Percentiles rank a stretch among this genome's conserved stretches.
phyloP scores from a whole-genome alignment of 2,329 filamentous ascomycete species.

The Epichloe glyceriae region DNA sequence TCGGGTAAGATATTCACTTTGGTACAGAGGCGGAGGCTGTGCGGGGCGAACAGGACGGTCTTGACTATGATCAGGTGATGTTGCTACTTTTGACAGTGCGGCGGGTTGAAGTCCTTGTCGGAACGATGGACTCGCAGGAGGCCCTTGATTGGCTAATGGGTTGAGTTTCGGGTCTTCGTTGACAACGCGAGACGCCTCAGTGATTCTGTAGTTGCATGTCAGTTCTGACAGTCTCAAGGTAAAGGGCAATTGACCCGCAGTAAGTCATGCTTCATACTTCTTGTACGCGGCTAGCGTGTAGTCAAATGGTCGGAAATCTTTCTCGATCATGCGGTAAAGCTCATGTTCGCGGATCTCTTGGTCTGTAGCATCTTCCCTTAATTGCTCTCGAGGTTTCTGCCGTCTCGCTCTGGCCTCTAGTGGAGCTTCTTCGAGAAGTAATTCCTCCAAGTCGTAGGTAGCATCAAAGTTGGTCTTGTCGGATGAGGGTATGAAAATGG shows the following conservation, averaged over 20 bases:
- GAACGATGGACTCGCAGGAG: slow-evolving; percentile 15
- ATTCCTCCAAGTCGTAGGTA: slow-evolving; percentile 90
- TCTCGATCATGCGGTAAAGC: slow-evolving; percentile 86
- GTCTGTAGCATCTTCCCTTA: slow-evolving; percentile 88
- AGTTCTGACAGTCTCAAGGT: slow-evolving; percentile 6
- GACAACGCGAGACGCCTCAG: slow-evolving; percentile 15
- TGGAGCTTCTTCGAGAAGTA: slow-evolving; percentile 86
- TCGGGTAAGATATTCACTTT: slow-evolving; percentile 31
- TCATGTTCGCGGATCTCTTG: slow-evolving; percentile 93
- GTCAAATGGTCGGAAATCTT: slow-evolving; percentile 87
- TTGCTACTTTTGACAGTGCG: slow-evolving; percentile 1
- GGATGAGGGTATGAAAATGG: slow-evolving; percentile 83
- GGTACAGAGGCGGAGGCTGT: slow-evolving; percentile 32
- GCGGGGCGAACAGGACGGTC: slow-evolving; percentile 16
- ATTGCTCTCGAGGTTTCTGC: slow-evolving; percentile 81
- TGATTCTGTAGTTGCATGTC: slow-evolving; percentile 21
- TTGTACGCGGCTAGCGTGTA: slow-evolving; percentile 76
- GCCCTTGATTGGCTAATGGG: slow-evolving; percentile 8
- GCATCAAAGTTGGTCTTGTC: slow-evolving; percentile 99
- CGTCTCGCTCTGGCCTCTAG: slow-evolving; percentile 82
- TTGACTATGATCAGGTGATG: slow-evolving; percentile 15
- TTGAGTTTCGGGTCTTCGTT: slow-evolving; percentile 8
- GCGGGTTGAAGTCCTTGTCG: slow-evolving; percentile 5
- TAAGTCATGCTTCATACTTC: slow-evolving; percentile 36
- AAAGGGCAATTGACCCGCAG: background rate